A percentile compares a stretch with the other conserved stretches of the same genome.
Evolutionary conservation across 78 protist genomes (phyloP).

Genomic region (Mastigamoeba balamuthi): DNA sequence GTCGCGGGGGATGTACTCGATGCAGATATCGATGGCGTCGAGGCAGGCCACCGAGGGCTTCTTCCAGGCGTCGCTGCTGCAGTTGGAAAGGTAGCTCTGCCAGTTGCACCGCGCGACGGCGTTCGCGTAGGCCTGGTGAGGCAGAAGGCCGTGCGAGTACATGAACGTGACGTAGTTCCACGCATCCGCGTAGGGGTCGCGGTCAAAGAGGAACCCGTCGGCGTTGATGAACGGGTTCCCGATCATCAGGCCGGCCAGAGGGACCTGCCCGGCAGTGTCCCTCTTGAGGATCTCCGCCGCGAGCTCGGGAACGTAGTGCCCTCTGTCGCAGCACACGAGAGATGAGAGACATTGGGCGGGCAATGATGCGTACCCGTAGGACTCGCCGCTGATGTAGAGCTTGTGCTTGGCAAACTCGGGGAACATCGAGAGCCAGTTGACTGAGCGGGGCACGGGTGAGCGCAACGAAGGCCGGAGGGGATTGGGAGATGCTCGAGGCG

Average conservation of each 20-base stretch:
- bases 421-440: conserved; percentile 21
- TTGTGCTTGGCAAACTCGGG: not conserved
- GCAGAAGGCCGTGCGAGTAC: not conserved
- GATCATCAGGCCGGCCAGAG: conserved; percentile 2
- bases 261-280: not conserved
- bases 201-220: not conserved
- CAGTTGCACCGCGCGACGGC: not conserved
- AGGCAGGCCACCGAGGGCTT: not conserved
- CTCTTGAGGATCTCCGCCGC: not conserved
- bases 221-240: conserved; percentile 57
- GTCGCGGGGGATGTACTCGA: too few relatives aligned
- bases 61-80: not conserved
- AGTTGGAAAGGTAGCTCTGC: not conserved
- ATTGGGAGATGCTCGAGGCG: too few relatives aligned
- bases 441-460: too few relatives aligned
- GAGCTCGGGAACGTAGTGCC: conserved; percentile 33
- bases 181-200: not conserved
- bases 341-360: too few relatives aligned
- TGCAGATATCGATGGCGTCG: not conserved
- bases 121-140: not conserved
- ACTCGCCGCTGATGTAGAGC: conserved; percentile 48
- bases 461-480: too few relatives aligned
- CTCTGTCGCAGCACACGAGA: too few relatives aligned
- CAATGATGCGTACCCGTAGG: too few relatives aligned
- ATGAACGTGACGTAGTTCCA: not conserved